phyloP scores from a whole-genome alignment of 2,329 filamentous ascomycete genomes.

The Tolypocladium tundrense region DNA sequence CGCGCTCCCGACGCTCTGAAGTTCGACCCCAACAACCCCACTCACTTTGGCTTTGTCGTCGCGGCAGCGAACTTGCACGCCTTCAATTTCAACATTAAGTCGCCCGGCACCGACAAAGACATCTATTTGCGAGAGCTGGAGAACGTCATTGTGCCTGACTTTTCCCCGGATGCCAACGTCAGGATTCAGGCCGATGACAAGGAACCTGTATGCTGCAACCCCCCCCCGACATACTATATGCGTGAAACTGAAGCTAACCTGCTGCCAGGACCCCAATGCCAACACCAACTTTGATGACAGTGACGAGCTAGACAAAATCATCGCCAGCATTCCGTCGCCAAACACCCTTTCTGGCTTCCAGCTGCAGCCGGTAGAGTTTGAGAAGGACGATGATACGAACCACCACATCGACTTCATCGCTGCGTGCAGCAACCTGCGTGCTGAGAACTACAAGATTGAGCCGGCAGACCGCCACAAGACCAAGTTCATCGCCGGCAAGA shows the following conservation, averaged over 20 bases:
- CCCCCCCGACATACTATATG: neutral
- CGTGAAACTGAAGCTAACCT: neutral
- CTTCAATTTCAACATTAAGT: conserved; percentile 95
- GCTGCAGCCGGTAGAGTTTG: conserved; percentile 85
- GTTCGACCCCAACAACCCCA: conserved; percentile 75
- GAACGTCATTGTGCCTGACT: conserved; percentile 92
- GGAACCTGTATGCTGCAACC: conserved; percentile 55
- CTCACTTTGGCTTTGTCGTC: conserved; percentile 80
- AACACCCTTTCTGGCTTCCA: conserved; percentile 81
- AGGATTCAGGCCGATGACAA: conserved; percentile 97
- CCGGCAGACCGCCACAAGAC: conserved; percentile 92
- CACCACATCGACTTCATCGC: conserved; percentile 99
- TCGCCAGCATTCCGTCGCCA: conserved; percentile 62
- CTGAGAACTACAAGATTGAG: conserved; percentile 96
- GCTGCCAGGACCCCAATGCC: conserved; percentile 65
- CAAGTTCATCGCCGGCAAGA: conserved; percentile 99
- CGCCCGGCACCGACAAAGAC: conserved; percentile 56
- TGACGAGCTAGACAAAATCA: conserved; percentile 64
- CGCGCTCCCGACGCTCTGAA: conserved; percentile 85
- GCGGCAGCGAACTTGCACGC: conserved; percentile 87
- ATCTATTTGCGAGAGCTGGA: conserved; percentile 75
- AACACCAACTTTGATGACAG: conserved; percentile 55
- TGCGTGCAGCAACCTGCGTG: conserved; percentile 88
- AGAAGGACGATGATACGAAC: conserved; percentile 98
- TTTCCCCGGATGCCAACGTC: conserved; percentile 77